Base-by-base conservation (phyloP, 2,329 filamentous ascomycete species). In the Diaporthe capsici region DNA sequence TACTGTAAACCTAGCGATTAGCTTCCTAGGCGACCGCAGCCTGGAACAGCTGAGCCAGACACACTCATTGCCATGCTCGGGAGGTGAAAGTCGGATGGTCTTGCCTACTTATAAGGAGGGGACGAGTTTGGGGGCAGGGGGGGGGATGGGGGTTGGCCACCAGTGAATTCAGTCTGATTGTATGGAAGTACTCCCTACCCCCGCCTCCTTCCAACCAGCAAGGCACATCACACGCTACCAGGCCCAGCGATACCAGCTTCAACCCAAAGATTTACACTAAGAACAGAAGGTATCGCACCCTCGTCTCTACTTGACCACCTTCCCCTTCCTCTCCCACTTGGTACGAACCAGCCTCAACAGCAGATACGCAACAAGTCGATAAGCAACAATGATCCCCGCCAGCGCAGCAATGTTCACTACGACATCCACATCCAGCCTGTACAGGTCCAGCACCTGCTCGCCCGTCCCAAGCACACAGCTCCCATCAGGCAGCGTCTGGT, bases 381-480 rank as follows among this genome's bases (percentile, higher is more conserved):
- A 95, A 9, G 89, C 86, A 1, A 95, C 86, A 2, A 92, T 87
- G 74, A 90, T 92, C 1, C 90, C 88, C 0, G 90, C 93, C 79
- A 95, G 81, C 4, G 89, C 90, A 78, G 91, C 87, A 3, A 95
- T 81, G 78, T 94, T 93, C 72, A 90, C 85, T 17, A 88, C 85
- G 0, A 91, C 89, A 79, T 93, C 86, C 15, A 88, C 90, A 72
- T 94, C 87, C 73, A 95, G 85, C 70, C 90, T 89, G 82, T 95
- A 96, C 73, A 95, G 80, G 60, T 90, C 82, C 67, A 96, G 82
- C 0, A 93, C 93, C 79, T 95, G 87, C 79, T 92, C 86, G 0
- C 94, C 94, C 0, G 88, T 93, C 63, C 88, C 86, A 57, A 95
- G 91, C 0, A 91, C 90, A 80, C 94, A 96, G 17, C 81, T 81